phyloP scores from a whole-genome alignment of 2,329 filamentous ascomycete species.

The Ceratocystis destructans region DNA sequence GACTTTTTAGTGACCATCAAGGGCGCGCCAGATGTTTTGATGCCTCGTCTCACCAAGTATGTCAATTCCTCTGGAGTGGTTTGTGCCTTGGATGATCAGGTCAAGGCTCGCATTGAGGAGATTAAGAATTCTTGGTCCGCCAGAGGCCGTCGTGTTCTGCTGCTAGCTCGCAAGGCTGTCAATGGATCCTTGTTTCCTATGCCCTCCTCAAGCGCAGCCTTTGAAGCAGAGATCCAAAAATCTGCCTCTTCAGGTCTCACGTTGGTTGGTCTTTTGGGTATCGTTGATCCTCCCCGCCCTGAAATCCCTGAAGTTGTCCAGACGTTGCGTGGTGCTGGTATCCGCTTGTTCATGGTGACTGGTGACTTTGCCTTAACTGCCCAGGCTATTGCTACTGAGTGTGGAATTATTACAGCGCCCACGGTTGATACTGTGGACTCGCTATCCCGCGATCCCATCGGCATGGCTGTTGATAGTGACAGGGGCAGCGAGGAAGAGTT shows the following conservation, averaged over 20 bases:
- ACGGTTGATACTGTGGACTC: constrained; percentile 39
- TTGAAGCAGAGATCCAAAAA: constrained; percentile 82
- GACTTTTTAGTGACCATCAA: constrained; percentile 63
- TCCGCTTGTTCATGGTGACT: constrained; percentile 94
- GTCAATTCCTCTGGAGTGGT: constrained; percentile 66
- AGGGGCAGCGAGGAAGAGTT: constrained; percentile 23
- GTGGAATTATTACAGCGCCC: constrained; percentile 57
- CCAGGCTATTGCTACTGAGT: constrained; percentile 71
- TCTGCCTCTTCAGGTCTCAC: constrained; percentile 69
- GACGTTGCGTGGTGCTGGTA: constrained; percentile 84
- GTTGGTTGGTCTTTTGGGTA: constrained; percentile 80
- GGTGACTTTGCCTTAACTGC: constrained; percentile 74
- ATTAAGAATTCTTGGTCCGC: constrained; percentile 86
- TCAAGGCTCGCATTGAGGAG: constrained; percentile 55
- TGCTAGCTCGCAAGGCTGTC: constrained; percentile 72
- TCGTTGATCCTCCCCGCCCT: constrained; percentile 90
- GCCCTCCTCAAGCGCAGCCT: constrained; percentile 60
- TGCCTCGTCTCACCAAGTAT: constrained; percentile 72
- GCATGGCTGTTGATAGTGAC: constrained; percentile 37
- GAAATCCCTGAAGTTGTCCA: constrained; percentile 77
- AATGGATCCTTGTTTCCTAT: constrained; percentile 56
- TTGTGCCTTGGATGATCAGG: constrained; percentile 54
- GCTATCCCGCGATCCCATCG: constrained; percentile 48
- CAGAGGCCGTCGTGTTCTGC: constrained; percentile 84
- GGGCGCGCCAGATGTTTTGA: constrained; percentile 90